Base-by-base conservation (phyloP, 2,329 filamentous ascomycete genomes). In the Xylariaceae sp. region DNA sequence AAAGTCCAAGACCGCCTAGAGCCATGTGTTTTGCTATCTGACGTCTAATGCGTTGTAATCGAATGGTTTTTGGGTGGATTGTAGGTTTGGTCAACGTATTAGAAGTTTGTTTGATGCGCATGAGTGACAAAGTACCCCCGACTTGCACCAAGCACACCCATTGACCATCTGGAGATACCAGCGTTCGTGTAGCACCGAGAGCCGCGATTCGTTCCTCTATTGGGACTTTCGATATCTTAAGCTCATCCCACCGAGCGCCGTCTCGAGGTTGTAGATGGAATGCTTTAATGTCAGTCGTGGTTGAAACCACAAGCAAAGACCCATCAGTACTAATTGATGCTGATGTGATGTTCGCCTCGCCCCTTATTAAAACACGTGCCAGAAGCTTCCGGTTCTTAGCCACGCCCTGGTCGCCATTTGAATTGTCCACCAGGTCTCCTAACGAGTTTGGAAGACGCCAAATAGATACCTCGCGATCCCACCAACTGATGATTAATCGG, bases 401-500 rank as follows among this genome's bases (percentile, higher is more conserved):
- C 60, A 77, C 73, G 62, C 69, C 75, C 55, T 71, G 71, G 14
- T 76, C 75, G 8, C 74, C 75, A 36, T 75, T 75, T n/a, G 72
- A 67, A 17, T 67, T 65, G 39, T 77, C 72, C 40, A 80, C 71
- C 21, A 86, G 73, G 36, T 82, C 76, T 26, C 74, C 74, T 14
- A 82, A 74, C 4, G 80, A 74, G 57, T 75, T 76, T 44, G 71
- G 76, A 14, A 86, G 68, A 34, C 79, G 84, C 92, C 93, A 99
- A 59, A 99, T 84, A 65, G 89, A 87, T 45, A 98, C 81, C 71
- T 96, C 90, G 53, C 89, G 84, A 63, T 94, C 91, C 92, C 93
- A 98, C 90, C 92, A 98, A 72, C 91, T 91, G 68, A 95, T 85
- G 23, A 99, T 77, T 19, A 97, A 78, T 45, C 95, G 85, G 39